These are phyloP conservation scores for Cryptococcus maquisensis DNA, from an alignment of 1,284 basidiomycete genomes.

Conservation along the genomic window DNA sequence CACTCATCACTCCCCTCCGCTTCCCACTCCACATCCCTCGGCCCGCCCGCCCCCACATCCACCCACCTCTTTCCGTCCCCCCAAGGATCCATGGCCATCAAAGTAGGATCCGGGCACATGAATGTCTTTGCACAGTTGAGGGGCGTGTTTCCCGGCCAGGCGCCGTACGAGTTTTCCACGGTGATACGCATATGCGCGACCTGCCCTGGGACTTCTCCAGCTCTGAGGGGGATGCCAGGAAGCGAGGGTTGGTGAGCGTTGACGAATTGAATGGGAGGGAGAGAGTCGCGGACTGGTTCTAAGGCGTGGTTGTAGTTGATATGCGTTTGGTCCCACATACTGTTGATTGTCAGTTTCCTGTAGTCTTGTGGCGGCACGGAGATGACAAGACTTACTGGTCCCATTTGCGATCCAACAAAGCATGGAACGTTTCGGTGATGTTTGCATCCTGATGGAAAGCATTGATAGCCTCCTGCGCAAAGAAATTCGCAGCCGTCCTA, in stretches of 20 bases:
- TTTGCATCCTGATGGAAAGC: conserved; percentile 31
- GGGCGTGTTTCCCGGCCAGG: conserved; percentile 38
- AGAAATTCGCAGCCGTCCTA: conserved; percentile 59
- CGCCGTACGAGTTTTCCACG: conserved; percentile 58
- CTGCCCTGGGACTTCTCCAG: conserved; percentile 49
- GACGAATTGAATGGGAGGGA: conserved; percentile 24
- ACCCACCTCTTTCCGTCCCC: conserved; percentile 56
- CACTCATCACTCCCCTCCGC: conserved; percentile 56
- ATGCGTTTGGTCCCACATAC: conserved; percentile 63
- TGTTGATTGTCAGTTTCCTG: neutral
- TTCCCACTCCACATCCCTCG: conserved; percentile 58
- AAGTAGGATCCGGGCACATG: conserved; percentile 54
- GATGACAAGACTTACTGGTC: conserved; percentile 21
- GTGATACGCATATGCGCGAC: conserved; percentile 55
- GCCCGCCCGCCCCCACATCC: conserved; percentile 62
- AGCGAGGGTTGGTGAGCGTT: conserved; percentile 17
- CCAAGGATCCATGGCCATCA: conserved; percentile 57
- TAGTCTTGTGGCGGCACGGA: neutral
- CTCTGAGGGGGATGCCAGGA: conserved; percentile 40
- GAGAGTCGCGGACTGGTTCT: conserved; percentile 50
- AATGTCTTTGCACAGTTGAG: conserved; percentile 51
- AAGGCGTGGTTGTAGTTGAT: conserved; percentile 57
- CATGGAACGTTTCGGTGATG: conserved; percentile 55
- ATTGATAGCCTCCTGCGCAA: conserved; percentile 57
- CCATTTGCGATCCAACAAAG: conserved; percentile 55